A percentile compares a stretch with the other conserved stretches of the same genome.
phyloP scores from a whole-genome alignment of 345 rosid species.

The Citrus inodora region DNA sequence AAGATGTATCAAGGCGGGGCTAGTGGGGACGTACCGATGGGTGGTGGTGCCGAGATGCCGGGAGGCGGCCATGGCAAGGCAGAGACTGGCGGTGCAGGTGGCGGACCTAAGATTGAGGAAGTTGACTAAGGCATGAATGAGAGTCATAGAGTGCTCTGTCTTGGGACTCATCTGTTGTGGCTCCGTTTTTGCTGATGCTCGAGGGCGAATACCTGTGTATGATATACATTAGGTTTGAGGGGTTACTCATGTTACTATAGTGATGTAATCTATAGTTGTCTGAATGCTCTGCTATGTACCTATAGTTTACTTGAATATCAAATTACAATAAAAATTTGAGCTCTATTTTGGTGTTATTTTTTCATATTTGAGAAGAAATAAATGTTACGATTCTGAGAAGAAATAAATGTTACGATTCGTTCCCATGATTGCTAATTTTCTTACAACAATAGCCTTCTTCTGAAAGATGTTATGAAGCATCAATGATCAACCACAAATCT shows the following conservation, averaged over 20 bases:
- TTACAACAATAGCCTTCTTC: no score
- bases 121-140: conserved; percentile 1
- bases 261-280: not conserved
- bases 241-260: not conserved
- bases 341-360: not conserved
- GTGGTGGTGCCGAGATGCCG: not conserved
- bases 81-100: conserved; percentile 1
- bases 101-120: conserved; percentile 27
- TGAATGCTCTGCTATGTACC: not conserved
- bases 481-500: no score
- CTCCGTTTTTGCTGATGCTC: not conserved
- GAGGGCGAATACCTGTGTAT: not conserved
- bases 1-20: conserved; percentile 20
- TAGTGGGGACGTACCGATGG: conserved; percentile 16
- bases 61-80: not conserved
- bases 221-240: not conserved
- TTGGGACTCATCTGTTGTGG: not conserved
- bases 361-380: no score
- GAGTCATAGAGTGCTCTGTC: not conserved
- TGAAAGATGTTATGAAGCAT: no score
- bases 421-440: no score
- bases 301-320: not conserved
- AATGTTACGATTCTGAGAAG: no score
- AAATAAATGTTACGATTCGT: no score
- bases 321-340: not conserved